phyloP scores from a whole-genome alignment of 345 rosid genomes.

The Cochlearia excelsa region DNA sequence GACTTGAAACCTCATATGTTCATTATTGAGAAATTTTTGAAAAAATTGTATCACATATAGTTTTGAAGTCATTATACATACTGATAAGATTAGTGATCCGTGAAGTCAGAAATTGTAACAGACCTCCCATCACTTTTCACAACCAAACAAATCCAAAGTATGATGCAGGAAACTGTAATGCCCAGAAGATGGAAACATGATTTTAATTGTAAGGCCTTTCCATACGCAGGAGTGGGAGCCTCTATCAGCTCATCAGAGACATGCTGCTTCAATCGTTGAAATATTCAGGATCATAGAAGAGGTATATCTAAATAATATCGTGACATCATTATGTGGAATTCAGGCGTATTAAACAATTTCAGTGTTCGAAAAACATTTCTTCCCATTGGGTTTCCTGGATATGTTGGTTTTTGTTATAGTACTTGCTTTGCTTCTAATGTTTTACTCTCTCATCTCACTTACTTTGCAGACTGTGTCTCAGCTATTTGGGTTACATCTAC shows the following conservation, averaged over 20 bases:
- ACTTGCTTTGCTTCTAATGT: slow-evolving; percentile 10
- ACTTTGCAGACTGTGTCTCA: slow-evolving; percentile 88
- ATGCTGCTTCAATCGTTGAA: slow-evolving; percentile 83
- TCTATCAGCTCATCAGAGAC: slow-evolving; percentile 81
- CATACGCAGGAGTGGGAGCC: slow-evolving; percentile 92
- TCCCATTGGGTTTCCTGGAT: slow-evolving; percentile 5
- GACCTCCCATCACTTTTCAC: slow-evolving; percentile 14
- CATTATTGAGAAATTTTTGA: slow-evolving; percentile 4
- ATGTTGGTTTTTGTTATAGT: slow-evolving; percentile 7
- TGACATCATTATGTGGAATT: slow-evolving; percentile 15
- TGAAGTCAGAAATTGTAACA: slow-evolving; percentile 12
- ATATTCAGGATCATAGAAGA: slow-evolving; percentile 96
- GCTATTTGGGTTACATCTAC: slow-evolving; percentile 80
- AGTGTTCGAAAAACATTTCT: neutral
- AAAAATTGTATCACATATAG: slow-evolving; percentile 4
- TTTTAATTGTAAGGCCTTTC: slow-evolving; percentile 17
- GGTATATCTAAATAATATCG: slow-evolving; percentile 43
- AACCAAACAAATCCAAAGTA: slow-evolving; percentile 1
- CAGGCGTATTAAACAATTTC: neutral
- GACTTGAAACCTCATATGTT: slow-evolving; percentile 14
- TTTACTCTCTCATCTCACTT: slow-evolving; percentile 19
- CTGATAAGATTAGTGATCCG: slow-evolving; percentile 5
- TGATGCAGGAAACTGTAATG: slow-evolving; percentile 10
- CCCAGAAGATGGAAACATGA: slow-evolving; percentile 12
- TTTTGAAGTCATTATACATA: neutral